Conservation (phyloP, 352 stramenopile genomes). For the Pythium biforme region DNA sequence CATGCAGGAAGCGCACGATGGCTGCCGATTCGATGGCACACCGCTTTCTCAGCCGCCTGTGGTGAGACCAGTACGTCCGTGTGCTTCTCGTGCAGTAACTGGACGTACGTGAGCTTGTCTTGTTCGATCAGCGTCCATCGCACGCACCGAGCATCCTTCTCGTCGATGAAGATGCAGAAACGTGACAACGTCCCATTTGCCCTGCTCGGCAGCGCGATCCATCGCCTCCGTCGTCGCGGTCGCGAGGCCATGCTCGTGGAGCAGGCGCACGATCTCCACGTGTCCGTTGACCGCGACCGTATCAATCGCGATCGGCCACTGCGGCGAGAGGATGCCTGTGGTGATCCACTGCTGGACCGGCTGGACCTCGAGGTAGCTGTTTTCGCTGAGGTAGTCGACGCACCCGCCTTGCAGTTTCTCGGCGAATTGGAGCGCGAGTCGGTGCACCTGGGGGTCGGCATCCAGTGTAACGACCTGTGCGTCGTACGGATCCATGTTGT, state of each 20-base stretch:
- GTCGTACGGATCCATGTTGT: background rate
- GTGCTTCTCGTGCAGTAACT: background rate
- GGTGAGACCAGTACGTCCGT: background rate
- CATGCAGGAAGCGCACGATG: background rate
- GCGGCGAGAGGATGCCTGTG: background rate
- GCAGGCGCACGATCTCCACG: background rate
- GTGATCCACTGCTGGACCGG: background rate
- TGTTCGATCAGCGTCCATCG: background rate
- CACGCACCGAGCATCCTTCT: background rate
- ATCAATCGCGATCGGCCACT: background rate
- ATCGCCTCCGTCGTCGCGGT: slow-evolving; percentile 3
- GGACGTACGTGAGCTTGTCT: background rate
- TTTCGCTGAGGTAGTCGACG: background rate
- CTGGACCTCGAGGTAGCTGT: background rate
- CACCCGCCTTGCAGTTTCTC: background rate
- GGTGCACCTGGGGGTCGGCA: background rate
- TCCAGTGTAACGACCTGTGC: background rate
- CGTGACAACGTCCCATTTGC: background rate
- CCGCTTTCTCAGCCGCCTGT: too few relatives aligned
- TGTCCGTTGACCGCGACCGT: background rate
- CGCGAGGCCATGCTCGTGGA: background rate
- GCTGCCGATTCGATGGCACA: too few relatives aligned
- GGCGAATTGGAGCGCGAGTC: background rate
- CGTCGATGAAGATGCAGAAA: background rate
- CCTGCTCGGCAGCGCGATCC: background rate